phyloP scores from a whole-genome alignment of 768 basidiomycete species.

The Thelephora aurantiotincta region DNA sequence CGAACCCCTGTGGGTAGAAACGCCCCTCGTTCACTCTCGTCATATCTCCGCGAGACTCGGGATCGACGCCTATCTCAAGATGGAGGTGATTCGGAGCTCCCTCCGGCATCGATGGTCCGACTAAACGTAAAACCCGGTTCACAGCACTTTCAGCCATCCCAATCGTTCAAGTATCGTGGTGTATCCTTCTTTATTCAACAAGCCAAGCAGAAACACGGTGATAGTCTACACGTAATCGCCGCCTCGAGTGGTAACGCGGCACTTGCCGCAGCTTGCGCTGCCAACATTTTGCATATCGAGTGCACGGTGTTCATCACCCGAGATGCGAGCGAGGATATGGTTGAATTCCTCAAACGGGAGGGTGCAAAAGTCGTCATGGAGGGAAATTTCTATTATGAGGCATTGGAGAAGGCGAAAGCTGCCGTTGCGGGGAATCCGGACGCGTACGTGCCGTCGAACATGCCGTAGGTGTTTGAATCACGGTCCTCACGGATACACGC shows the following conservation, averaged over 20 bases:
- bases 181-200: slow-evolving; percentile 48
- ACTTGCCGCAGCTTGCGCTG: slow-evolving; percentile 52
- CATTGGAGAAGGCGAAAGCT: slow-evolving; percentile 34
- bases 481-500: neutral
- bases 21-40: slow-evolving; percentile 48
- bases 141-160: slow-evolving; percentile 57
- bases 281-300: slow-evolving; percentile 33
- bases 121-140: neutral
- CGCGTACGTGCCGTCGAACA: slow-evolving; percentile 32
- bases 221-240: slow-evolving; percentile 42
- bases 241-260: slow-evolving; percentile 76
- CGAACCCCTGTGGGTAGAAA: slow-evolving; percentile 37
- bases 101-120: neutral
- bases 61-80: slow-evolving; percentile 49
- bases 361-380: slow-evolving; percentile 41
- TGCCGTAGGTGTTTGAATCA: too few species aligned
- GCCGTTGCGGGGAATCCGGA: slow-evolving; percentile 29
- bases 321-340: slow-evolving; percentile 32
- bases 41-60: slow-evolving; percentile 40
- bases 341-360: slow-evolving; percentile 35
- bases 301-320: slow-evolving; percentile 60
- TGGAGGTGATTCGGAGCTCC: slow-evolving; percentile 33
- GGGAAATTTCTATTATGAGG: slow-evolving; percentile 45
- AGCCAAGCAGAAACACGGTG: slow-evolving; percentile 36
- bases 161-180: slow-evolving; percentile 70